A percentile compares a stretch with the other conserved stretches of the same genome.
phyloP scores from a whole-genome alignment of 805 yeast species.

The Ogataea paradorogensis region DNA sequence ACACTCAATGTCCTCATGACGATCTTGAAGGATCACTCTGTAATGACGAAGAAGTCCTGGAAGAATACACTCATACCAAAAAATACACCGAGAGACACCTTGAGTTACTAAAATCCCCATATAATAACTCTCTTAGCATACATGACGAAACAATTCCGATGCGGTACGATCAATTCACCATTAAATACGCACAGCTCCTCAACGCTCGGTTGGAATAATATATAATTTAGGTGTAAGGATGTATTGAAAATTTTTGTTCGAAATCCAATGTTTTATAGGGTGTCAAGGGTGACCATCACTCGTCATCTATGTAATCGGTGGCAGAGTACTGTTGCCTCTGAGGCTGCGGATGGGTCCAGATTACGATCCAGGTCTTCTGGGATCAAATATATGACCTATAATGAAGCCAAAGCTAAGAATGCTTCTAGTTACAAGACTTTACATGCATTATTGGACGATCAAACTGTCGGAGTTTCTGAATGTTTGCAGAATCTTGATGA shows the following conservation, averaged over 20 bases:
- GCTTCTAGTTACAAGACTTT: not conserved
- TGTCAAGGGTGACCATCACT: not conserved
- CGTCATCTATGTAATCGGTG: not conserved
- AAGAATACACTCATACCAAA: conserved; percentile 32
- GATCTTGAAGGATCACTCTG: conserved; percentile 31
- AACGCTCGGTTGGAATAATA: conserved; percentile 21
- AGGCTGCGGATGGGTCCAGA: not conserved
- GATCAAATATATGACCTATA: not conserved
- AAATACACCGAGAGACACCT: conserved; percentile 27
- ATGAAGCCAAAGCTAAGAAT: not conserved
- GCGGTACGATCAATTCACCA: conserved; percentile 28
- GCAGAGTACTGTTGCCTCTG: conserved; percentile 3
- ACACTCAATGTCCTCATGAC: conserved; percentile 25
- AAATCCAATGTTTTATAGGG: not conserved
- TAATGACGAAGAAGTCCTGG: conserved; percentile 28
- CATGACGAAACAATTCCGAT: conserved; percentile 27
- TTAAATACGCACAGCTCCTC: conserved; percentile 20
- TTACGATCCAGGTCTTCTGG: too few relatives aligned
- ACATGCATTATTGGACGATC: conserved; percentile 1
- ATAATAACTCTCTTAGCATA: conserved; percentile 12
- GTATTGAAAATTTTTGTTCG: not conserved
- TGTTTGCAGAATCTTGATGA: conserved; percentile 1
- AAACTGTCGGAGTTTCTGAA: conserved; percentile 1
- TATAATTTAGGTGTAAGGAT: conserved; percentile 1
- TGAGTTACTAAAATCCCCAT: conserved; percentile 13